Conservation (phyloP, 495 filamentous ascomycete species). For the Xylaria scruposa region DNA sequence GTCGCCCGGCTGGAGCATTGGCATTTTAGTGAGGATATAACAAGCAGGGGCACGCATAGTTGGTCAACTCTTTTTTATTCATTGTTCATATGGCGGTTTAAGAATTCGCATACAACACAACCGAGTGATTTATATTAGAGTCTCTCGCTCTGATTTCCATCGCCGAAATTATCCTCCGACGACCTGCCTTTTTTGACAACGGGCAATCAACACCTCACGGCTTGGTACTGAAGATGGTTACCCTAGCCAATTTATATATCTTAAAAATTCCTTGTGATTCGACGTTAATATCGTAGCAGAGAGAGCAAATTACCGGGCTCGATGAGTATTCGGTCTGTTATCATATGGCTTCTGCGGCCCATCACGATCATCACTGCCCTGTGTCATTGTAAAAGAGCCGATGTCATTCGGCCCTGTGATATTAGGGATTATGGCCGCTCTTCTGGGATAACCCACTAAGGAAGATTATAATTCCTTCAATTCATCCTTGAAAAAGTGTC, state of each 20-base stretch:
- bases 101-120: not conserved
- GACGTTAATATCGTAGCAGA: too few species aligned
- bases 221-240: not conserved
- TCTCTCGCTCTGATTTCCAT: not conserved
- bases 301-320: not conserved
- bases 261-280: not conserved
- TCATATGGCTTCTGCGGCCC: not conserved
- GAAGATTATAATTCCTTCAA: too few species aligned
- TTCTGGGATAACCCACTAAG: not conserved
- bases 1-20: too few species aligned
- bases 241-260: not conserved
- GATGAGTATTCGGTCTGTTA: too few species aligned
- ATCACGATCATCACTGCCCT: not conserved
- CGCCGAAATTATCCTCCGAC: not conserved
- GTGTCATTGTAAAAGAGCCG: not conserved
- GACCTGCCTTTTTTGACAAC: too few species aligned
- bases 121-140: not conserved
- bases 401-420: not conserved
- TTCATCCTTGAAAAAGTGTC: not conserved
- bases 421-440: not conserved
- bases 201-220: not conserved
- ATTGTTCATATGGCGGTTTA: not conserved
- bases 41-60: not conserved
- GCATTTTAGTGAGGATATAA: too few species aligned
- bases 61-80: not conserved